Percentiles rank a stretch among this genome's conserved stretches.
phyloP scores from a whole-genome alignment of 2,329 filamentous ascomycete species.

The Parastagonospora nodorum region DNA sequence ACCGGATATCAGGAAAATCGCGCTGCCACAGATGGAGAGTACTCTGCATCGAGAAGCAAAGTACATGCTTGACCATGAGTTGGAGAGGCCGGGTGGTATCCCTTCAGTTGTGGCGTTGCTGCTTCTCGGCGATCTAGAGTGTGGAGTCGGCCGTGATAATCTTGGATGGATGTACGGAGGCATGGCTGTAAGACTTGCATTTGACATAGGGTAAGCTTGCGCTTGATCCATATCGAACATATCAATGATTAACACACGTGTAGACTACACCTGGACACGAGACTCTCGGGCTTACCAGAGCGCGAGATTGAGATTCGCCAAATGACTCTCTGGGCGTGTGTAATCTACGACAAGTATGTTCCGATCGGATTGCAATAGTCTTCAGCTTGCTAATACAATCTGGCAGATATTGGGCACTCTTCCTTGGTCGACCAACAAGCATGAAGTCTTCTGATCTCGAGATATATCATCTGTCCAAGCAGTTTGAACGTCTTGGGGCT shows the following conservation, averaged over 20 bases:
- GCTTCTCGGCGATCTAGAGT: conserved; percentile 59
- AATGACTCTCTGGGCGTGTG: conserved; percentile 58
- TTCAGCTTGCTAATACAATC: conserved; percentile 9
- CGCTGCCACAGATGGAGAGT: conserved; percentile 56
- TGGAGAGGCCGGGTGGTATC: conserved; percentile 59
- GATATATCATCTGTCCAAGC: conserved; percentile 54
- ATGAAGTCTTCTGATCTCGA: conserved; percentile 60
- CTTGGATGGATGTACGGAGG: conserved; percentile 61
- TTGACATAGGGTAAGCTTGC: conserved; percentile 32
- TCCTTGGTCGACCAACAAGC: conserved; percentile 58
- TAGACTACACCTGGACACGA: conserved; percentile 56
- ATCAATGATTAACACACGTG: conserved; percentile 10
- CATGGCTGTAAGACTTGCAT: conserved; percentile 39
- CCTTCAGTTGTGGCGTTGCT: conserved; percentile 59
- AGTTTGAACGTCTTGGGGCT: conserved; percentile 52
- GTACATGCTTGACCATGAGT: conserved; percentile 59
- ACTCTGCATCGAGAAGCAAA: conserved; percentile 61
- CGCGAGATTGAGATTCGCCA: conserved; percentile 56
- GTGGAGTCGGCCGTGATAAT: conserved; percentile 59
- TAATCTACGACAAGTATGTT: conserved; percentile 58
- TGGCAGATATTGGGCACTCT: conserved; percentile 56
- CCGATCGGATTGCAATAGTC: not conserved
- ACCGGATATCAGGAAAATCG: conserved; percentile 56
- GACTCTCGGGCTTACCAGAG: conserved; percentile 50
- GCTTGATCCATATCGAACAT: conserved; percentile 43